Evolutionary conservation across 345 rosid species (phyloP), one percentile per base, ranked within the genome.

Genomic region (Moricandia moricandioides): DNA sequence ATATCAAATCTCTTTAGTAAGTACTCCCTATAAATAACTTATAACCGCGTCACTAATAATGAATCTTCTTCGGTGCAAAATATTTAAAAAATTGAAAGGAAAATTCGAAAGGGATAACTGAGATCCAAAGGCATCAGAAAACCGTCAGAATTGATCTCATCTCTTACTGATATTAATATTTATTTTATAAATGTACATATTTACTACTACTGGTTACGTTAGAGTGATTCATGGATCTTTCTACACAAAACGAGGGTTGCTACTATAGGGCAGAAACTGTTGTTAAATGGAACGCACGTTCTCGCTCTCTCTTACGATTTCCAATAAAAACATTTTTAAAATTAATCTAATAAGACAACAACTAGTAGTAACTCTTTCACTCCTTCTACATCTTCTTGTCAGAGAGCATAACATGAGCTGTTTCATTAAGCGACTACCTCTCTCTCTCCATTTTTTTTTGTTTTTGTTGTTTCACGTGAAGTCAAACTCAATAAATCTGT

Each of bases 211-310:
- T 54, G 71, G 33, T 30, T 49, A 10, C 5, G 21, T 68, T 34
- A 1, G 63, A 69, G 72, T 35, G 63, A 55, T 35, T 54, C 49
- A 55, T 58, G 73, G 73, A 70, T 71, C 75, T 18, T 29, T 60
- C 14, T 17, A 45, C 75, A 45, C 43, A 59, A 39, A 56, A 69
- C 52, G 37, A 62, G 67, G 29, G 67, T n/a, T n/a, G 39, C 39
- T 59, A 13, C 63, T 14, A 57, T 34, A 13, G 13, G 52, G 33
- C 29, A 31, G 24, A 62, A 70, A 39, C 6, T 45, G 67, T 27
- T 45, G 52, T 65, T 54, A 30, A 76, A 81, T 79, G 85, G 71
- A 61, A 56, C 70, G 54, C 86, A 81, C 80, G 81, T 83, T 82
- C 66, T 60, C 65, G 34, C 35, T 51, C 56, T 43, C 69, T 67